Evolutionary conservation across 371 early-diverging fungal species (phyloP), one percentile per base, ranked within the genome.

Genomic region (Synchytrium microbalum): DNA sequence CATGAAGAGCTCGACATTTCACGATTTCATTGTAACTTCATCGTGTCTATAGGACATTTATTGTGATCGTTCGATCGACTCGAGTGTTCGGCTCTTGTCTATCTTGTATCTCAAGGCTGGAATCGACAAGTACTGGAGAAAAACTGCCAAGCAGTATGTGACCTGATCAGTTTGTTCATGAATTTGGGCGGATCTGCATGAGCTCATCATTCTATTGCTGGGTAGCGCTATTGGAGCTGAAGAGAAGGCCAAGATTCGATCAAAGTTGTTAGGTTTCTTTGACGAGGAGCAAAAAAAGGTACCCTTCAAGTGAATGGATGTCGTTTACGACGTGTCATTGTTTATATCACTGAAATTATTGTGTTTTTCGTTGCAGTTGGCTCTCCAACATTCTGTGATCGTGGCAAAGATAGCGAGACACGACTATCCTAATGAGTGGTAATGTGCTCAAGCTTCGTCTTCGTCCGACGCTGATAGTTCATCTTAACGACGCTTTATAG

Each of bases 21-120:
- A n/a, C n/a, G n/a, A n/a, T n/a, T n/a, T n/a, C n/a, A n/a, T n/a
- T n/a, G n/a, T n/a, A n/a, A n/a, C n/a, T n/a, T n/a, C n/a, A n/a
- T n/a, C n/a, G n/a, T n/a, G n/a, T n/a, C n/a, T n/a, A 19, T 67
- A 89, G 91, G 88, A 87, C 59, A 88, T 95, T 38, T 89, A 88
- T 52, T 85, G 83, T 32, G 89, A 92, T 69, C 71, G 69, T 3
- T 68, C 79, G 2, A 54, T 88, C 13, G 81, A 85, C 19, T 76
- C 79, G 59, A 80, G 82, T 54, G 70, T 89, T n/a, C 83, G 95
- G 33, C 87, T 86, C 61, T 80, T 92, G 32, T 86, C 91, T 16
- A 84, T 87, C 24, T 85, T 93, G 58, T 85, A 84, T 61, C 75
- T 95, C 58, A 95, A 95, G 73, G 93, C 92, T 69, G 92, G 92